phyloP scores from a whole-genome alignment of 202 grass and related monocot species.

The Schoenoplectus tabernaemontani region DNA sequence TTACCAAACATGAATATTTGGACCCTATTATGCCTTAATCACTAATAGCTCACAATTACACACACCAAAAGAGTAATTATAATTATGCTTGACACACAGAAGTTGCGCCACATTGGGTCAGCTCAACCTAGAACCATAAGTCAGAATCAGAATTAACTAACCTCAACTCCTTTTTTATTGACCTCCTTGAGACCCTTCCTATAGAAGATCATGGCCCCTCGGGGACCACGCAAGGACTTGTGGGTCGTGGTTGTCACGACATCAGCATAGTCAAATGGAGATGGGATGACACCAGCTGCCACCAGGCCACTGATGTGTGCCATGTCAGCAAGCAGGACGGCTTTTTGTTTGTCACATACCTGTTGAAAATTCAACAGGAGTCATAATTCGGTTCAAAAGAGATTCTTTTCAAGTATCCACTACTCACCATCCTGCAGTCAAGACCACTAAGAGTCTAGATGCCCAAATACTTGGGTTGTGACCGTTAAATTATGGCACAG shows the following conservation, averaged over 20 bases:
- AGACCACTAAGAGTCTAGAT: not conserved
- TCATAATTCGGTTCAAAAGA: slow-evolving; percentile 6
- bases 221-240: slow-evolving; percentile 88
- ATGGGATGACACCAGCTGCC: slow-evolving; percentile 79
- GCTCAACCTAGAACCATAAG: not conserved
- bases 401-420: slow-evolving; percentile 8
- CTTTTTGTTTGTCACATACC: slow-evolving; percentile 98
- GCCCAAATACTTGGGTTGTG: not conserved
- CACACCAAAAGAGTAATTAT: not conserved
- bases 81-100: not conserved
- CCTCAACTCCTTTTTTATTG: slow-evolving; percentile 92
- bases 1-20: not conserved
- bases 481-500: not conserved
- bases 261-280: slow-evolving; percentile 98
- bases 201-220: slow-evolving; percentile 99
- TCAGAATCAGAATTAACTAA: slow-evolving; percentile 16
- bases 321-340: slow-evolving; percentile 96
- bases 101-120: not conserved
- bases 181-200: slow-evolving; percentile 90
- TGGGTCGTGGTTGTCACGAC: slow-evolving; percentile 93
- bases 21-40: not conserved
- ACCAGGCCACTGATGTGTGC: slow-evolving; percentile 98
- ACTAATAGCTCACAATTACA: not conserved
- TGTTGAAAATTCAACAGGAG: slow-evolving; percentile 20
- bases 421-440: not conserved